Conservation (phyloP, 345 rosid species). For the Boechera divaricarpa region DNA sequence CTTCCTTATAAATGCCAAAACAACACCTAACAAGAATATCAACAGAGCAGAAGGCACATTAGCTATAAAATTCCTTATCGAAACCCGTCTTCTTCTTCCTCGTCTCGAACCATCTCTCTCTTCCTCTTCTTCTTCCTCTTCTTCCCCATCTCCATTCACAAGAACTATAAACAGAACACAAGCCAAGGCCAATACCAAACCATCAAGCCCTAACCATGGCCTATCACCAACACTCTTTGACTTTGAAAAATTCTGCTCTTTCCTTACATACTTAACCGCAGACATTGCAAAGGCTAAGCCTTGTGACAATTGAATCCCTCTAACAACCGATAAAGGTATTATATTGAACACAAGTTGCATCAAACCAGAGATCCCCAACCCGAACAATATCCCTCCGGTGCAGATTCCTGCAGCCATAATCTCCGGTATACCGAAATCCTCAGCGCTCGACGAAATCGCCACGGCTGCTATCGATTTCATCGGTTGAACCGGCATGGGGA, state of each 20-base stretch:
- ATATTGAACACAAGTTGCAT: conserved; percentile 71
- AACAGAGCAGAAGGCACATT: conserved; percentile 76
- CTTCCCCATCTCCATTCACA: conserved; percentile 70
- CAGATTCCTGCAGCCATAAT: conserved; percentile 78
- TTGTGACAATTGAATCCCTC: conserved; percentile 87
- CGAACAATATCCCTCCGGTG: conserved; percentile 68
- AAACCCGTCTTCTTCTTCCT: conserved; percentile 31
- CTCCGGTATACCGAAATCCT: conserved; percentile 72
- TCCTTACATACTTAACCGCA: conserved; percentile 73
- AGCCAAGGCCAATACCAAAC: conserved; percentile 66
- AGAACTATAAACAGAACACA: conserved; percentile 68
- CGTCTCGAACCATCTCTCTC: conserved; percentile 34
- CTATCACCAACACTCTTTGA: conserved; percentile 63
- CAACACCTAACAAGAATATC: conserved; percentile 69
- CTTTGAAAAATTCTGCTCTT: conserved; percentile 65
- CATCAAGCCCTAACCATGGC: conserved; percentile 82
- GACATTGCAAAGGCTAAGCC: conserved; percentile 81
- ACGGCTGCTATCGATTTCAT: conserved; percentile 87
- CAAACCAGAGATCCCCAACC: conserved; percentile 74
- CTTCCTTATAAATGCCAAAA: conserved; percentile 64
- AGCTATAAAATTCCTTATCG: conserved; percentile 46
- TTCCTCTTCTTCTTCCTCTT: conserved; percentile 32
- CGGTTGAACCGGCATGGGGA: conserved; percentile 96
- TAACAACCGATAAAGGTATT: conserved; percentile 71
- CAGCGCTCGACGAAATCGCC: conserved; percentile 55